Base-by-base conservation (phyloP, 2,329 filamentous ascomycete species). In the Aureobasidium sp. region DNA sequence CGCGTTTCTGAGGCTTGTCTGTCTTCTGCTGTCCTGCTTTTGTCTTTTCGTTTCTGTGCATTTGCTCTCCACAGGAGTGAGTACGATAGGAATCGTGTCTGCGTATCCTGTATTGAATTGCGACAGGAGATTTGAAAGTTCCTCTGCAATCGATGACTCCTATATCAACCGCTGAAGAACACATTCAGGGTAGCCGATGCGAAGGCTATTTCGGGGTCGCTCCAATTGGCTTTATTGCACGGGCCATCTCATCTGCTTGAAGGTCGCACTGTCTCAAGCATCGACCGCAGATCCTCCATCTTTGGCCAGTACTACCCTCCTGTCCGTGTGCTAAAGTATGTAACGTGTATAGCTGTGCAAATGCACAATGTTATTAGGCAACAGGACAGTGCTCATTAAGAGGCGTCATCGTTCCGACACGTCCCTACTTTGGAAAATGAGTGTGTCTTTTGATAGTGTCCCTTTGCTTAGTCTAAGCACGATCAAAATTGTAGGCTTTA, bases 241-340 rank as follows among this genome's bases (percentile, higher is more conserved):
- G 53, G 53, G 13, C 53, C 53, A 46, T 57, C 53, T 57, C 53
- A 57, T 57, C 53, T 57, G 43, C 53, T 57, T 46, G 27, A 36
- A 57, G 53, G 53, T 34, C 27, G 39, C 39, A 34, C 39, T 41
- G 37, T 55, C 26, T 55, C 52, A 32, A 37, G 12, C 37, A 29
- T 41, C 41, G n/a, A 44, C n/a, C 17, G 53, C 41, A 41, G 36
- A 55, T 57, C 39, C 53, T 57, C 39, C 53, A 52, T 52, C 20
- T 52, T 39, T 52, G 26, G 20, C 34, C 12, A 34, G 17, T 27
- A 26, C 12, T 39, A 37, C 34, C 34, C 34, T 37, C 34, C 34
- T 34, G 20, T 20, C 32, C 32, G 7, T 5, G 12, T 37, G 34
- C 34, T 37, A 15, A 37, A 13, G 32, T 34, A 37, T 37, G 34